These are phyloP conservation scores for Colletotrichum sidae DNA, from an alignment of 2,329 filamentous ascomycete genomes.

Conservation along the genomic window DNA sequence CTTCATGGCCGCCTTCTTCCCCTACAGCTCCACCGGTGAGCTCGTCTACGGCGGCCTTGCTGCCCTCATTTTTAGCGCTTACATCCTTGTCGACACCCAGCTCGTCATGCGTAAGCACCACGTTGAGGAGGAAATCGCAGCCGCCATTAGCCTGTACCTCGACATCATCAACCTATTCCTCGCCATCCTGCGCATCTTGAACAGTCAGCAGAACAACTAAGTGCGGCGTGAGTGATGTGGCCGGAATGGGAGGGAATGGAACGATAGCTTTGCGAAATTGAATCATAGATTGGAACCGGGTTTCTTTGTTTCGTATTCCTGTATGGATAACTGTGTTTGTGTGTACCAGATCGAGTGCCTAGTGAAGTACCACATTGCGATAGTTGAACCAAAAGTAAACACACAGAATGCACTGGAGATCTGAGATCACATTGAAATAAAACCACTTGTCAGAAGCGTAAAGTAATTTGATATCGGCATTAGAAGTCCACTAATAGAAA, in stretches of 20 bases:
- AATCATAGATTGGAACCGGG: background rate
- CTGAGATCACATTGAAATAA: background rate
- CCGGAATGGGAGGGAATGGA: background rate
- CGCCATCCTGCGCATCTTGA: conserved; percentile 93
- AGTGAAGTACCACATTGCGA: background rate
- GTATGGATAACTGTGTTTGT: background rate
- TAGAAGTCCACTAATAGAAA: conserved; percentile 71
- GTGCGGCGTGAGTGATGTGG: background rate
- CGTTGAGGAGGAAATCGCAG: conserved; percentile 97
- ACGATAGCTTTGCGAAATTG: no score
- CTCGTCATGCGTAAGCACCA: conserved; percentile 95
- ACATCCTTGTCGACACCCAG: conserved; percentile 97
- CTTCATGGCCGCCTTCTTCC: conserved; percentile 92
- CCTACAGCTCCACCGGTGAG: conserved; percentile 82
- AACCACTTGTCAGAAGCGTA: conserved; percentile 37
- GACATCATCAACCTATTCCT: conserved; percentile 98
- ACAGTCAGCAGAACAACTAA: conserved; percentile 95
- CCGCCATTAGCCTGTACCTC: conserved; percentile 92
- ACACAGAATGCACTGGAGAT: background rate
- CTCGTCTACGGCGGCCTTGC: conserved; percentile 85
- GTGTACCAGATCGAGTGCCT: conserved; percentile 4
- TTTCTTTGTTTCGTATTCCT: background rate
- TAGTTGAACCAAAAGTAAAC: background rate
- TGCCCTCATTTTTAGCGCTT: conserved; percentile 91
- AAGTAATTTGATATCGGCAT: conserved; percentile 71